Evolutionary conservation across 2,329 filamentous ascomycete genomes (phyloP).

Genomic region (Colletotrichum sp.): DNA sequence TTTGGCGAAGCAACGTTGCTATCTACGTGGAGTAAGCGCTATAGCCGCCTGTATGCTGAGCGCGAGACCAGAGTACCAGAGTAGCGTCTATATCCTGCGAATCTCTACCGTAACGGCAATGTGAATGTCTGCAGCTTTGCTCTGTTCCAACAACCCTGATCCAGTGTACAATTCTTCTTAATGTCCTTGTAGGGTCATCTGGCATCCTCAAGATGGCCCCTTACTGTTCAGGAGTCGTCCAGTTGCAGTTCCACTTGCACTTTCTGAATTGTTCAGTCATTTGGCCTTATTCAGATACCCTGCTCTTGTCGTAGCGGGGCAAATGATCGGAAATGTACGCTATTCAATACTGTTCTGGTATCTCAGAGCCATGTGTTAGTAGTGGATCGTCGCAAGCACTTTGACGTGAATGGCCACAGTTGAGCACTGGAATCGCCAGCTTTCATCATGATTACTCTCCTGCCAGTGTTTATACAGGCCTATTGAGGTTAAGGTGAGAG

Average conservation of each 20-base stretch:
- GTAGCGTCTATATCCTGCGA: background rate
- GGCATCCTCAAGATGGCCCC: background rate
- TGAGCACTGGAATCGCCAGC: too few relatives aligned
- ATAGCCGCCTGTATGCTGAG: background rate
- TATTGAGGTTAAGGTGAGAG: too few relatives aligned
- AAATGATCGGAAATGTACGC: too few relatives aligned
- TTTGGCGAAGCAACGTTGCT: rapidly evolving
- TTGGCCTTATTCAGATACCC: too few relatives aligned
- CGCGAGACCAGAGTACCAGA: background rate
- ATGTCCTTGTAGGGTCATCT: background rate
- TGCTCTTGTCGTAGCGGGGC: too few relatives aligned
- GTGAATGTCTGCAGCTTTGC: background rate
- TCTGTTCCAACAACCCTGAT: background rate
- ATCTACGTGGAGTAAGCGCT: background rate
- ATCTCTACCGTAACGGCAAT: rapidly evolving
- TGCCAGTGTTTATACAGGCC: too few relatives aligned
- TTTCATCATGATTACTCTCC: too few relatives aligned
- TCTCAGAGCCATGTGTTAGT: too few relatives aligned
- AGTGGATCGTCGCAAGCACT: too few relatives aligned
- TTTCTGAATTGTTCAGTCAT: background rate
- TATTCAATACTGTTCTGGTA: too few relatives aligned
- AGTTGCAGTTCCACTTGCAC: rapidly evolving
- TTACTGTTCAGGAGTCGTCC: background rate
- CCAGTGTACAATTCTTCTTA: background rate
- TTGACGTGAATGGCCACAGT: too few relatives aligned